Conservation (phyloP, 805 yeast species). For the Candida coleopterorum region DNA sequence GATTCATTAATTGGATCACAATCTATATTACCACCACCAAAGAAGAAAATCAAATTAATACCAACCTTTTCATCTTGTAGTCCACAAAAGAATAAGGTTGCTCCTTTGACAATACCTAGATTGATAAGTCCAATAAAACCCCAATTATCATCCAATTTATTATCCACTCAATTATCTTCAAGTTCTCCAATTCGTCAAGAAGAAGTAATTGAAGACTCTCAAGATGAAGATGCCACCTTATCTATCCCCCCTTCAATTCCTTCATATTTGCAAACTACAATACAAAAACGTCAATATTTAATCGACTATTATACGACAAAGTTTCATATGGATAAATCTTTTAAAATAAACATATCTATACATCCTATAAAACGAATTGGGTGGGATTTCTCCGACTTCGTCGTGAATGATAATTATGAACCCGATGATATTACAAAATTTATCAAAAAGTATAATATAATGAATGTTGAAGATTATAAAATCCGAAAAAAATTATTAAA, state of each 20-base stretch:
- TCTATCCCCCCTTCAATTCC: conserved; percentile 7
- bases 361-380: conserved; percentile 34
- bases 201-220: conserved; percentile 14
- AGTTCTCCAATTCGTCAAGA: conserved; percentile 1
- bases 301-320: conserved; percentile 15
- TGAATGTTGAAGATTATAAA: conserved; percentile 6
- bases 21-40: conserved; percentile 1
- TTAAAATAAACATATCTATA: conserved; percentile 19
- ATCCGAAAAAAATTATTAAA: conserved; percentile 1
- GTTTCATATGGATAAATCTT: conserved; percentile 15
- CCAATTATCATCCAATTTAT: conserved; percentile 1
- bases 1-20: too few relatives aligned
- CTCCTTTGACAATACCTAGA: background rate
- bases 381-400: conserved; percentile 36
- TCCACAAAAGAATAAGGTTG: conserved; percentile 2
- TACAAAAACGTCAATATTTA: conserved; percentile 7
- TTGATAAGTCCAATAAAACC: background rate
- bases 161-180: conserved; percentile 9
- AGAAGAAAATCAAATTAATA: conserved; percentile 1
- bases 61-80: conserved; percentile 1
- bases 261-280: background rate
- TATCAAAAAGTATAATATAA: conserved; percentile 4
- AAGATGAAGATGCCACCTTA: conserved; percentile 9
- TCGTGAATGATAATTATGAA: conserved; percentile 10
- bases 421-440: conserved; percentile 2